A percentile compares a stretch with the other conserved stretches of the same genome.
phyloP scores from a whole-genome alignment of 768 basidiomycete species.

The Peribolospora kevripleyi region DNA sequence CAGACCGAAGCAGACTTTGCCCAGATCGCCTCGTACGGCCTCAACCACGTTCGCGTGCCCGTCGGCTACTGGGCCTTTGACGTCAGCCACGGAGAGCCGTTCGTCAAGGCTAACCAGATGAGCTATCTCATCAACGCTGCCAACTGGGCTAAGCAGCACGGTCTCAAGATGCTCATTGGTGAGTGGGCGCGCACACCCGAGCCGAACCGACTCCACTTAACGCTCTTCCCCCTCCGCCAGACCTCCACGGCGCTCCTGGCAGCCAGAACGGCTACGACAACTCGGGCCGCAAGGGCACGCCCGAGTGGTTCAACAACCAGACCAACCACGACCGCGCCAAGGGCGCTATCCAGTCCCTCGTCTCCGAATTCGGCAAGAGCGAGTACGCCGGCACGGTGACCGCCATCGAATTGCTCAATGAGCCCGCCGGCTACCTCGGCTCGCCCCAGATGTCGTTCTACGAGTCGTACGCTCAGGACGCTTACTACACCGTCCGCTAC shows the following conservation, averaged over 20 bases:
- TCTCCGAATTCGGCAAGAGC: slow-evolving; percentile 4
- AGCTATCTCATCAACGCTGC: slow-evolving; percentile 6
- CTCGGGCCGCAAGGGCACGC: not conserved
- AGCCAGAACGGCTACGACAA: slow-evolving; percentile 10
- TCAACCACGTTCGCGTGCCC: slow-evolving; percentile 4
- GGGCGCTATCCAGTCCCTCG: slow-evolving; percentile 1
- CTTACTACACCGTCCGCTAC: no score
- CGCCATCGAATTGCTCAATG: slow-evolving; percentile 5
- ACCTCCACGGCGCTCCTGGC: slow-evolving; percentile 8
- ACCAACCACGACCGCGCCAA: slow-evolving; percentile 3
- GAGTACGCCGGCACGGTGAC: slow-evolving; percentile 4
- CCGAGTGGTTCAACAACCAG: slow-evolving; percentile 2
- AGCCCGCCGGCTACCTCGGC: slow-evolving; percentile 5
- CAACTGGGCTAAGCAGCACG: slow-evolving; percentile 5
- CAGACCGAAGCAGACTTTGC: not conserved
- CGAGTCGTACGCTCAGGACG: not conserved
- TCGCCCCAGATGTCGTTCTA: not conserved
- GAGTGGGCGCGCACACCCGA: no score
- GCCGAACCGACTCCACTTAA: no score
- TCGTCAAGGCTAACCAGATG: not conserved
- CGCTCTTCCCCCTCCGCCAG: not conserved
- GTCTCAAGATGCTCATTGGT: slow-evolving; percentile 5
- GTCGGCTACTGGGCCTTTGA: not conserved
- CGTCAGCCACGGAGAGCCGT: not conserved
- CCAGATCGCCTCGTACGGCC: slow-evolving; percentile 1